Conservation (phyloP, 805 yeast species). For the Wickerhamiella australiensis region DNA sequence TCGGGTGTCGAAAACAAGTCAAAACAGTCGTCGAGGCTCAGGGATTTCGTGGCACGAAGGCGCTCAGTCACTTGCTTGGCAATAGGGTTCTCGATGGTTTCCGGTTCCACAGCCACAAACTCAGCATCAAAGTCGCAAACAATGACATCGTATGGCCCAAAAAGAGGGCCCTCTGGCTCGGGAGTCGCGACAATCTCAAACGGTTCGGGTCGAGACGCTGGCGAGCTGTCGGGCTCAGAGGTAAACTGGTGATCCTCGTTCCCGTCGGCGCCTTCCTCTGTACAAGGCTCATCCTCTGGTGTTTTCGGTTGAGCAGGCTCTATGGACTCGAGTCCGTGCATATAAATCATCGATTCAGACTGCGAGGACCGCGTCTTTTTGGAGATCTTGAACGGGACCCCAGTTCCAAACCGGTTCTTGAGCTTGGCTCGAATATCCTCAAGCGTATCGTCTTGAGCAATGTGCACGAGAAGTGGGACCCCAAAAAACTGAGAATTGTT, state of each 20-base stretch:
- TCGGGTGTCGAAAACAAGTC: slow-evolving; percentile 68
- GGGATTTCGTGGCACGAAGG: slow-evolving; percentile 27
- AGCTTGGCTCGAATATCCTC: slow-evolving; percentile 12
- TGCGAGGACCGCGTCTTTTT: not conserved
- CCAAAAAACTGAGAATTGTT: slow-evolving; percentile 40
- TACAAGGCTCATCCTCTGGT: not conserved
- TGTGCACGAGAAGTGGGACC: slow-evolving; percentile 58
- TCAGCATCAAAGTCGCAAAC: slow-evolving; percentile 14
- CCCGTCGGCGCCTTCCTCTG: not conserved
- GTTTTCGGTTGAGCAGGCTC: not conserved
- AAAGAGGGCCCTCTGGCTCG: not conserved
- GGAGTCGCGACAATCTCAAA: slow-evolving; percentile 9
- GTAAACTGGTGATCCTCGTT: not conserved
- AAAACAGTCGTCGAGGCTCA: slow-evolving; percentile 63
- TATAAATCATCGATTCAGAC: slow-evolving; percentile 3
- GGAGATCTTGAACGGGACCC: not conserved
- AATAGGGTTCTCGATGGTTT: slow-evolving; percentile 15
- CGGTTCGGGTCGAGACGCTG: not conserved
- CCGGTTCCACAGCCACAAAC: not conserved
- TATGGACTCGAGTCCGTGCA: not conserved
- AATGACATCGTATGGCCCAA: slow-evolving; percentile 12
- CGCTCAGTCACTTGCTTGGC: slow-evolving; percentile 17
- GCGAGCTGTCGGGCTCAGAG: not conserved
- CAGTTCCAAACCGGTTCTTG: not conserved
- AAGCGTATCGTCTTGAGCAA: slow-evolving; percentile 39